Conservation (phyloP, 768 basidiomycete genomes). For the Sporobolomyces phaffii region DNA sequence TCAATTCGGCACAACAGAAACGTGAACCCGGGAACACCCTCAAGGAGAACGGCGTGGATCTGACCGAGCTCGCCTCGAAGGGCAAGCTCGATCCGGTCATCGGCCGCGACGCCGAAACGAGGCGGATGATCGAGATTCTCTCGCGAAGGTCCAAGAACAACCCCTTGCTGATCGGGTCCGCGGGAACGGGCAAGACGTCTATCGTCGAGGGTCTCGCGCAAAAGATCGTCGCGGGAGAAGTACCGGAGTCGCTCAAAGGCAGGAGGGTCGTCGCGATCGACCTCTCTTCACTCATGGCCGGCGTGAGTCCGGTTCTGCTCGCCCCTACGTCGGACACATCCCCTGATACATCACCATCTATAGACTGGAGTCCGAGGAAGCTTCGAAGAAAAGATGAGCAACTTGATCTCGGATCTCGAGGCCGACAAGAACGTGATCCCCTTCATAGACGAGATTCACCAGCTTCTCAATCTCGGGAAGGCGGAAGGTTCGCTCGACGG, state of each 20-base stretch:
- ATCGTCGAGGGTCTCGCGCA: conserved; percentile 93
- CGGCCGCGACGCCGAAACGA: conserved; percentile 35
- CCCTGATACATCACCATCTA: background rate
- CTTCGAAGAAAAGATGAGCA: conserved; percentile 88
- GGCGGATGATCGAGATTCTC: conserved; percentile 31
- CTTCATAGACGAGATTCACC: conserved; percentile 74
- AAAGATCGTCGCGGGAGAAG: conserved; percentile 85
- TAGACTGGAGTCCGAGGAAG: conserved; percentile 28
- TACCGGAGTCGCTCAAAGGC: conserved; percentile 64
- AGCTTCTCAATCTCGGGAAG: conserved; percentile 81
- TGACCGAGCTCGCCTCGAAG: conserved; percentile 47
- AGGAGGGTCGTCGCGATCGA: conserved; percentile 30
- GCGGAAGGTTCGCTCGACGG: conserved; percentile 90
- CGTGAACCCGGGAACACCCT: conserved; percentile 33
- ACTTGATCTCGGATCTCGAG: conserved; percentile 77
- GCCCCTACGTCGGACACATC: no score
- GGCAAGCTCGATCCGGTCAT: conserved; percentile 37
- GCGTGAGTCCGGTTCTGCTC: no score
- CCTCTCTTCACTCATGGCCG: conserved; percentile 16
- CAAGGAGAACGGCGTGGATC: conserved; percentile 39
- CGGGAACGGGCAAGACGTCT: conserved; percentile 64
- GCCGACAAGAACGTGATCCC: conserved; percentile 78
- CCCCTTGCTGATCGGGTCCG: conserved; percentile 75
- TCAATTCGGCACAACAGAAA: conserved; percentile 16
- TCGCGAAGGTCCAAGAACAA: conserved; percentile 65